Conservation (phyloP, 2,329 filamentous ascomycete species). For the Pleoardoris graminearum region DNA sequence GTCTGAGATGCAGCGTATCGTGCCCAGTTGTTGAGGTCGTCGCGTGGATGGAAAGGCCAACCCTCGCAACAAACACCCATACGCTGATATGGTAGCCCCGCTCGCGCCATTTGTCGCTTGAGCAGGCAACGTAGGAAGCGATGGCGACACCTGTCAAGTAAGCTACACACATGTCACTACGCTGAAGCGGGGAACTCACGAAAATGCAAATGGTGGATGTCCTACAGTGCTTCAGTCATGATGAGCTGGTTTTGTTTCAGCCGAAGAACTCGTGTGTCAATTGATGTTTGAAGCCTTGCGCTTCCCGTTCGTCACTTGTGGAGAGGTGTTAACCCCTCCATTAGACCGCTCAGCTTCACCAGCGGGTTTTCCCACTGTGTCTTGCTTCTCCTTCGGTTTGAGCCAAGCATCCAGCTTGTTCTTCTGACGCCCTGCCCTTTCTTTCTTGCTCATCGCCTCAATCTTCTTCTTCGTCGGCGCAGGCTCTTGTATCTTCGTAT, state of each 20-base stretch:
- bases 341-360: constrained; percentile 8
- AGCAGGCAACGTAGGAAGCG: too few relatives aligned
- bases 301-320: constrained; percentile 7
- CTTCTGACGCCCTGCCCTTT: constrained; percentile 49
- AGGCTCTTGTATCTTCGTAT: constrained; percentile 48
- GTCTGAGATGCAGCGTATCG: too few relatives aligned
- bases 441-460: constrained; percentile 43
- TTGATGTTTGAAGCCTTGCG: constrained; percentile 13
- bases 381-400: constrained; percentile 22
- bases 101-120: too few relatives aligned
- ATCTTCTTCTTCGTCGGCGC: constrained; percentile 48
- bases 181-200: too few relatives aligned
- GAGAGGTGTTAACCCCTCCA: constrained; percentile 15
- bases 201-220: too few relatives aligned
- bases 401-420: constrained; percentile 51
- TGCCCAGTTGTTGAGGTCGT: too few relatives aligned
- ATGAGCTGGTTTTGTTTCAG: not conserved
- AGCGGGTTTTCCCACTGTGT: constrained; percentile 18
- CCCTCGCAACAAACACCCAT: too few relatives aligned
- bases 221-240: too few relatives aligned
- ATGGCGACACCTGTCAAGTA: too few relatives aligned
- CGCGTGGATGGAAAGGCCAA: too few relatives aligned
- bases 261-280: not conserved
- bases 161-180: too few relatives aligned
- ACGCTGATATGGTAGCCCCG: too few relatives aligned